Percentiles rank a stretch among this genome's conserved stretches.
These are phyloP conservation scores for Leptodermis oblonga DNA, from an alignment of 257 asterid species.

Conservation along the genomic window DNA sequence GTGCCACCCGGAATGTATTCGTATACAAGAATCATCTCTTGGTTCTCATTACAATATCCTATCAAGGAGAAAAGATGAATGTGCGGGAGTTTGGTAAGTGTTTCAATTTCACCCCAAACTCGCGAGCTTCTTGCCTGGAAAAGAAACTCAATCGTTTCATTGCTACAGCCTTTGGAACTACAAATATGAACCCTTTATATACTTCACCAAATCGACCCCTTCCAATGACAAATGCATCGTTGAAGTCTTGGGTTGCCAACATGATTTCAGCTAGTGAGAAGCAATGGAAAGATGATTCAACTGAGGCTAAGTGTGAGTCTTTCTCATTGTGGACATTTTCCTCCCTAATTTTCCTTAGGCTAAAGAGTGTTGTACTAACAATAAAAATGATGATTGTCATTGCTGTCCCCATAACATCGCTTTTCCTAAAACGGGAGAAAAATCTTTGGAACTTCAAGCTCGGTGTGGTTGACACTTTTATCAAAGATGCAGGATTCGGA, in stretches of 20 bases:
- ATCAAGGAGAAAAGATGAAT: slow-evolving; percentile 11
- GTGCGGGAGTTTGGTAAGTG: slow-evolving; percentile 1
- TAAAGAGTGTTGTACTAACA: background rate
- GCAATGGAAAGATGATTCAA: background rate
- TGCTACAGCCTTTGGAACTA: background rate
- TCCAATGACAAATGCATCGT: slow-evolving; percentile 3
- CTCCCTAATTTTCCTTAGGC: background rate
- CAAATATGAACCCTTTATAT: slow-evolving; percentile 8
- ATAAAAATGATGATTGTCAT: background rate
- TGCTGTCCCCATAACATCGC: background rate
- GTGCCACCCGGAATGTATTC: slow-evolving; percentile 14
- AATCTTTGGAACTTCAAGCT: background rate
- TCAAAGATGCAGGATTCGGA: background rate
- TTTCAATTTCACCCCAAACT: slow-evolving; percentile 11
- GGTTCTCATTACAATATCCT: slow-evolving; percentile 7
- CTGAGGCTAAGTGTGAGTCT: background rate
- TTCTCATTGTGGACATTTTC: background rate
- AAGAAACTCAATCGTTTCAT: background rate
- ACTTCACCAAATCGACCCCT: slow-evolving; percentile 11
- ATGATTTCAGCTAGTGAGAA: slow-evolving; percentile 11
- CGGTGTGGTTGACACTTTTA: background rate
- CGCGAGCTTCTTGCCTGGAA: slow-evolving; percentile 1
- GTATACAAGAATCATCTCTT: slow-evolving; percentile 15
- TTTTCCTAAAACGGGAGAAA: background rate
- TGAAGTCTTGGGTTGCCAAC: slow-evolving; percentile 10